Base-by-base conservation (phyloP, 306 rosid species). In the Quercus cerris region DNA sequence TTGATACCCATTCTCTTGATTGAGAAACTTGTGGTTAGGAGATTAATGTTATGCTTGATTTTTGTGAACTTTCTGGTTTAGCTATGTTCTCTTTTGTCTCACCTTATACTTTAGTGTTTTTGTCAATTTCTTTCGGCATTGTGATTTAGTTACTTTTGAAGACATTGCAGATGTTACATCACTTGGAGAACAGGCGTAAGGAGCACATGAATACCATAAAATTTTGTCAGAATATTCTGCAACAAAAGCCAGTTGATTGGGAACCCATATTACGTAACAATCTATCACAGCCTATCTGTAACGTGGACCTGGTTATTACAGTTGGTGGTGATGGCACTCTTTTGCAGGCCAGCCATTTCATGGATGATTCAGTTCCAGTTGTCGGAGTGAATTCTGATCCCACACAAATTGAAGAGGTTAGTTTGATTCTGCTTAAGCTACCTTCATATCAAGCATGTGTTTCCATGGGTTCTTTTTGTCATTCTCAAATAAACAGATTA, bases 301-400 rank as follows among this genome's bases (percentile, higher is more conserved):
- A 91, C 68, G 92, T 95, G 66, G 99, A 95, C 78, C 78, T 95
- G 78, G 93, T 95, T 77, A 86, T 93, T 52, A 85, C 99, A 38
- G 77, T 95, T 80, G 99, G 99, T 58, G 99, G 98, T 35, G 99
- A 91, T 86, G 99, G 99, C 74, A 91, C 99, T 49, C 91, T 95
- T 77, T 78, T 95, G 75, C 97, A 89, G 77, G 96, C 96, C 44
- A 91, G 97, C 82, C 94, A 95, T 93, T 91, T 86, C 74, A 81
- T 91, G 80, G 94, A 95, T 73, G 91, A 91, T 75, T 83, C 84
- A 6, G 77, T 91, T 85, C 97, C 98, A 13, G 79, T 93, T 82
- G 89, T 95, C n/a, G 99, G 99, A 77, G 96, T 95, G 80, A 95
- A 95, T 82, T 95, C 99, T 52, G 99, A 91, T 81, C 98, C 99